phyloP scores from a whole-genome alignment of 768 basidiomycete genomes.

The Postia placenta region DNA sequence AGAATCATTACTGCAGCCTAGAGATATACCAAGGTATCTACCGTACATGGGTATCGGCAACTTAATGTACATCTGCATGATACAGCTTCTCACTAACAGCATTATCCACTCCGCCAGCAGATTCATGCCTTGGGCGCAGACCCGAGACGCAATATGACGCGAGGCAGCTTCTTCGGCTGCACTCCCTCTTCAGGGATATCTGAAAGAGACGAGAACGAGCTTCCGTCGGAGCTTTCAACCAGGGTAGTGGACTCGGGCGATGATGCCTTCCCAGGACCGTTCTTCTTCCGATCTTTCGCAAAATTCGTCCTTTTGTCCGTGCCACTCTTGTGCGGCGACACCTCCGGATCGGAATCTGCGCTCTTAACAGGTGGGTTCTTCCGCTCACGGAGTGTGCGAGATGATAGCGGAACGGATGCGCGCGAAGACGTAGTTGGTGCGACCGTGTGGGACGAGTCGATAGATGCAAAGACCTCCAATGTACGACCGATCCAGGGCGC shows the following conservation, averaged over 20 bases:
- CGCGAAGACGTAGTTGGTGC: constrained; percentile 11
- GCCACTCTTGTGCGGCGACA: constrained; percentile 6
- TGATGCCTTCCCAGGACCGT: not conserved
- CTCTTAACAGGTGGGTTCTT: constrained; percentile 23
- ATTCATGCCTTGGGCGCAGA: constrained; percentile 19
- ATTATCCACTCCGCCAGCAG: too few relatives aligned
- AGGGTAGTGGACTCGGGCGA: not conserved
- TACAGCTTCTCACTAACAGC: not conserved
- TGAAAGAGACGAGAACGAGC: not conserved
- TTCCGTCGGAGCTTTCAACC: not conserved
- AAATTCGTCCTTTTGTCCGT: not conserved
- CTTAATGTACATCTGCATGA: not conserved
- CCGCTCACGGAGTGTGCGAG: constrained; percentile 45
- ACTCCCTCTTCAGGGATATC: constrained; percentile 12
- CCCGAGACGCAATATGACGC: constrained; percentile 52
- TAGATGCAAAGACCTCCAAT: constrained; percentile 37
- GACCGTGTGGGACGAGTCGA: constrained; percentile 24
- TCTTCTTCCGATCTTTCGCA: not conserved
- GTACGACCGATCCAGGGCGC: constrained; percentile 60
- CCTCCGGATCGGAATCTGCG: constrained; percentile 9
- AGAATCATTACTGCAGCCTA: not conserved
- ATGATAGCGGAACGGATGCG: constrained; percentile 27
- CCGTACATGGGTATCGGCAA: not conserved
- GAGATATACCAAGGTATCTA: not conserved
- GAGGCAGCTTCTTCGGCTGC: constrained; percentile 40